Evolutionary conservation across 2,329 filamentous ascomycete species (phyloP), one percentile per base, ranked within the genome.

Genomic region (Scedosporium apiospermum): DNA sequence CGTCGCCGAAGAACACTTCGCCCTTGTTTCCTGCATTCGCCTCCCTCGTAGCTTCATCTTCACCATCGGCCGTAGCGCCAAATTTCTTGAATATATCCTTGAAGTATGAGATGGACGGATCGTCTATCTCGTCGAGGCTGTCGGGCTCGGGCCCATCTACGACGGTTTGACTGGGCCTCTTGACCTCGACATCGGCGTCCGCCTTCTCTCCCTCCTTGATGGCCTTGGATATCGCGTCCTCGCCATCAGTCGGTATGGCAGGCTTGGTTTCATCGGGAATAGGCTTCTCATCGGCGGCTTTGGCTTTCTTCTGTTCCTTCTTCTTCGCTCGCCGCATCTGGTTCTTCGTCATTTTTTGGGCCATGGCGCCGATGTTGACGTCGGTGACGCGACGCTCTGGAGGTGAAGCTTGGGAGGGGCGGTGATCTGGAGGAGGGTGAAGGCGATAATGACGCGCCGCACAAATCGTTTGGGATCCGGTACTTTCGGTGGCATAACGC

Each of bases 301-400:
- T 58, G 16, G 84, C 76, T 70, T 87, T 87, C 78, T 96, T 96
- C 72, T 91, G 86, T 70, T 91, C 89, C 87, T 96, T 97, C 84
- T 95, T 96, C 81, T 93, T 93, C 58, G 91, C 90, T 74, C 93
- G 87, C 74, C 92, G 86, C 80, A 93, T 88, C 77, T 96, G 91
- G 77, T 97, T 97, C 81, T 97, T 98, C 74, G 89, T 92, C 80
- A 89, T 87, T 79, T 93, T 96, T 68, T 81, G 75, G 67, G 79
- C 84, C 85, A 88, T 88, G 71, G 74, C 79, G 75, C 63, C 58
- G 60, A 64, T 58, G 23, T 60, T 41, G 63, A 62, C 58, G 60
- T 63, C 55, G 23, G 51, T 49, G 63, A 62, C 38, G 61, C 58
- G 26, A 64, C 61, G 53, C 51, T 61, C 4, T 16, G 63, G 61